These are phyloP conservation scores for Stagonosporopsis rhizophila DNA, from an alignment of 2,329 filamentous ascomycete species.

Conservation along the genomic window DNA sequence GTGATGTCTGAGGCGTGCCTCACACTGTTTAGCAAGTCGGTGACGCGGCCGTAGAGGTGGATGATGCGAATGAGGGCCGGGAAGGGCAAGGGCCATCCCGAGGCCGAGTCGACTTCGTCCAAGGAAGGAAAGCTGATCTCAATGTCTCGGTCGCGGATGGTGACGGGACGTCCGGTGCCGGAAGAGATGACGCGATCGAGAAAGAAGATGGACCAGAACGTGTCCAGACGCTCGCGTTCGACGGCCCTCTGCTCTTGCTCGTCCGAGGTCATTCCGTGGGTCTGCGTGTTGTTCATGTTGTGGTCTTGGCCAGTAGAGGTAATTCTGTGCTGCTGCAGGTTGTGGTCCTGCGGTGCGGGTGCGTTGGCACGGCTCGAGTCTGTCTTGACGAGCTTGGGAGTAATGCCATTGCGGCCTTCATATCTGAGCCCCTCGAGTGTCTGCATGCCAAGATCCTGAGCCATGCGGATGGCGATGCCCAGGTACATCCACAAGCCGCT, in stretches of 20 bases:
- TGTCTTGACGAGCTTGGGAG: constrained; percentile 62
- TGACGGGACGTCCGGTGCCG: constrained; percentile 83
- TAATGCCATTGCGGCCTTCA: constrained; percentile 62
- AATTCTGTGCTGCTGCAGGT: too few relatives aligned
- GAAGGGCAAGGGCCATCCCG: constrained; percentile 78
- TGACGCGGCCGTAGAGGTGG: constrained; percentile 83
- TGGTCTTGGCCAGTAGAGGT: too few relatives aligned
- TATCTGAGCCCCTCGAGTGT: constrained; percentile 77
- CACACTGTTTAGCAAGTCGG: constrained; percentile 84
- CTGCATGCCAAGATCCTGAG: constrained; percentile 79
- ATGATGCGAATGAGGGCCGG: constrained; percentile 83
- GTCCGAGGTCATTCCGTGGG: constrained; percentile 44
- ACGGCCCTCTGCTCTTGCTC: constrained; percentile 66
- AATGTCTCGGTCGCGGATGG: constrained; percentile 82
- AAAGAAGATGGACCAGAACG: constrained; percentile 90
- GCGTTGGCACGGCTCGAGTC: constrained; percentile 49
- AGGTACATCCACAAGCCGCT: constrained; percentile 95
- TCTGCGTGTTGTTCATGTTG: constrained; percentile 60
- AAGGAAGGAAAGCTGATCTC: constrained; percentile 74
- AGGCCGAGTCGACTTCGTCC: constrained; percentile 59
- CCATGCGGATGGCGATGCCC: constrained; percentile 84
- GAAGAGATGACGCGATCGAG: constrained; percentile 87
- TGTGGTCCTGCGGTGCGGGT: constrained; percentile 60
- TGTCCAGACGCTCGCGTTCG: constrained; percentile 83
- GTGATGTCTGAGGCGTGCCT: constrained; percentile 76